Percentiles rank a stretch among this genome's conserved stretches.
These are phyloP conservation scores for Croton laevigatus DNA, from an alignment of 441 rosid genomes.

Conservation along the genomic window DNA sequence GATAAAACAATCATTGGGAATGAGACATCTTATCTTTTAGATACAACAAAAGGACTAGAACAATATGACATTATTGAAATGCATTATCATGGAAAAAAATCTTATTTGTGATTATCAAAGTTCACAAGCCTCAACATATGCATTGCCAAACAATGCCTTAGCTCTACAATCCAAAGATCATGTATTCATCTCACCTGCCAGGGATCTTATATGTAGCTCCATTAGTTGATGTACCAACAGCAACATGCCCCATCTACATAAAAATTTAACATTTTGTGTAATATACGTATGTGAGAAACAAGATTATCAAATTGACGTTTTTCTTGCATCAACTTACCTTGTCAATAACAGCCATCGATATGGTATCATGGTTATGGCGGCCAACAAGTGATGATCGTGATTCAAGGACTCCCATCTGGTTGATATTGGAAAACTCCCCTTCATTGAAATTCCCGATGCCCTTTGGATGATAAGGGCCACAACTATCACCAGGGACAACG, in stretches of 20 bases:
- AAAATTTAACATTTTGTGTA: constrained; percentile 14
- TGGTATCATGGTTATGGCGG: constrained; percentile 78
- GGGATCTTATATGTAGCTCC: constrained; percentile 95
- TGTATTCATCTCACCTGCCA: constrained; percentile 59
- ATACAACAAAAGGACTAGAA: neutral
- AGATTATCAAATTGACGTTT: neutral
- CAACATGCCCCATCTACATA: constrained; percentile 71
- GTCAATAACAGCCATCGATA: constrained; percentile 88
- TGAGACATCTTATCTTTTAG: neutral
- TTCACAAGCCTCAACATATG: constrained; percentile 1
- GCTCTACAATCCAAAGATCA: neutral
- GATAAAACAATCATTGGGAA: neutral
- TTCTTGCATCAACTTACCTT: constrained; percentile 43
- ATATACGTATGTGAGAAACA: constrained; percentile 5
- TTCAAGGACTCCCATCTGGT: constrained; percentile 32
- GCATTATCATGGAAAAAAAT: constrained; percentile 2
- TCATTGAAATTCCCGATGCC: constrained; percentile 18
- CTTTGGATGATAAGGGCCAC: constrained; percentile 78
- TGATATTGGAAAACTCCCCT: constrained; percentile 28
- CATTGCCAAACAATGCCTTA: neutral
- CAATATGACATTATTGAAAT: neutral
- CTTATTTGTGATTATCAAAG: neutral
- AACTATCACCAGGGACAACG: constrained; percentile 46
- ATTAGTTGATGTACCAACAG: constrained; percentile 96
- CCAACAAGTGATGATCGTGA: constrained; percentile 52